Evolutionary conservation across 176 grass and related monocot genomes (phyloP).

Genomic region (Thinopyrum elongatum): DNA sequence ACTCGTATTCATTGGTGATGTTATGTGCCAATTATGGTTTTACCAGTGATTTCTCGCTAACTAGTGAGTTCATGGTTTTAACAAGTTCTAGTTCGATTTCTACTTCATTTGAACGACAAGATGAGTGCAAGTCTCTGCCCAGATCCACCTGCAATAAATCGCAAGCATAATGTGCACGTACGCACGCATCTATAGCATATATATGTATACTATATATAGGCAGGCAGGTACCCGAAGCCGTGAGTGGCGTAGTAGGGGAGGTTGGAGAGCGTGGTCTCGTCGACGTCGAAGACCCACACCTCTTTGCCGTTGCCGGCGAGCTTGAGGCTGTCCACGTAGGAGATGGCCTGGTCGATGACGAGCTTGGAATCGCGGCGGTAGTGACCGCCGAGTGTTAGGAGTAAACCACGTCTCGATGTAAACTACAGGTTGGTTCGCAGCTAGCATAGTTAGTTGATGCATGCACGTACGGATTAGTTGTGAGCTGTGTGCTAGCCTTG

Average conservation of each 20-base stretch:
- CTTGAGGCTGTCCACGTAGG: slow-evolving; percentile 6
- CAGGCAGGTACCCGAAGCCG: slow-evolving; percentile 35
- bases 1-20: neutral
- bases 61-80: neutral
- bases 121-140: neutral
- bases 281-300: slow-evolving; percentile 53
- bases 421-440: no score
- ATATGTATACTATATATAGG: no score
- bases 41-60: no score
- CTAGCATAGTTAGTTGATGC: no score
- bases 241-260: slow-evolving; percentile 47
- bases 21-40: no score
- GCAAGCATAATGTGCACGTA: neutral
- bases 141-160: neutral
- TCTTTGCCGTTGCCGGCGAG: slow-evolving; percentile 44
- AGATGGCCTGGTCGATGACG: slow-evolving; percentile 34
- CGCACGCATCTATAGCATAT: neutral
- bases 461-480: no score
- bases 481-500: no score
- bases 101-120: neutral
- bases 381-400: no score
- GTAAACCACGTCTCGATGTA: no score
- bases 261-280: slow-evolving; percentile 54
- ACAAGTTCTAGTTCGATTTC: neutral
- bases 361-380: slow-evolving; percentile 36